These are phyloP conservation scores for Fusarium sulawesiense DNA, from an alignment of 2,329 filamentous ascomycete genomes.

Conservation along the genomic window DNA sequence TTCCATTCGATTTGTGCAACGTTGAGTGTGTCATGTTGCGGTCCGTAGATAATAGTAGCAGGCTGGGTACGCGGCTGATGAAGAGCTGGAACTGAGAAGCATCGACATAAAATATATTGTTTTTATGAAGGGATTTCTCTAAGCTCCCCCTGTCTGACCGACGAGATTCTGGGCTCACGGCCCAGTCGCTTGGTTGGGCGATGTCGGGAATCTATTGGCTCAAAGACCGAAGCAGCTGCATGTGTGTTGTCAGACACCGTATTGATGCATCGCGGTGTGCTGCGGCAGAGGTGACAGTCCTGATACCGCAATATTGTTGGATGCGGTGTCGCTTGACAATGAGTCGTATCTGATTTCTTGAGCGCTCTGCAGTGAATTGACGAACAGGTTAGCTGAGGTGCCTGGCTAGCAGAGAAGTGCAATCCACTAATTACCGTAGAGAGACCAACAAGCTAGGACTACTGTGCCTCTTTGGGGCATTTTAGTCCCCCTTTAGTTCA, in stretches of 20 bases:
- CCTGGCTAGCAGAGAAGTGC: conserved; percentile 36
- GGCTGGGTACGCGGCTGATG: conserved; percentile 1
- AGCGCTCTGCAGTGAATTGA: conserved; percentile 24
- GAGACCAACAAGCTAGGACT: conserved; percentile 44
- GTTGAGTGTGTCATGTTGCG: conserved; percentile 26
- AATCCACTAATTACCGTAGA: conserved; percentile 37
- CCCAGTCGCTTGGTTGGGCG: conserved; percentile 41
- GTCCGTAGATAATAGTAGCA: conserved; percentile 29
- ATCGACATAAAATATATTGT: conserved; percentile 18
- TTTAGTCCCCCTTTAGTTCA: conserved; percentile 52
- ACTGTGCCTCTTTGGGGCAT: conserved; percentile 51
- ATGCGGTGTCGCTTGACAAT: conserved; percentile 10
- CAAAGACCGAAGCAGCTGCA: conserved; percentile 31
- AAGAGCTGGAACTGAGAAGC: neutral
- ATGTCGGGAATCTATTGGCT: conserved; percentile 34
- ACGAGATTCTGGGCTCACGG: conserved; percentile 28
- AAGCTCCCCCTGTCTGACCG: conserved; percentile 33
- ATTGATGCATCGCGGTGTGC: conserved; percentile 36
- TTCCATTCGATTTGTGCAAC: conserved; percentile 45
- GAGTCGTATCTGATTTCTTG: conserved; percentile 23
- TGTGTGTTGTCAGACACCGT: conserved; percentile 41
- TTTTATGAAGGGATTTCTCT: conserved; percentile 1
- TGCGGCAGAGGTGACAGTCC: conserved; percentile 29
- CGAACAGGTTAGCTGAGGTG: conserved; percentile 40
- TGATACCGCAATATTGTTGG: conserved; percentile 1